Conservation (phyloP, 225 moss, liverwort and hornwort species). For the Bryum argenteum region DNA sequence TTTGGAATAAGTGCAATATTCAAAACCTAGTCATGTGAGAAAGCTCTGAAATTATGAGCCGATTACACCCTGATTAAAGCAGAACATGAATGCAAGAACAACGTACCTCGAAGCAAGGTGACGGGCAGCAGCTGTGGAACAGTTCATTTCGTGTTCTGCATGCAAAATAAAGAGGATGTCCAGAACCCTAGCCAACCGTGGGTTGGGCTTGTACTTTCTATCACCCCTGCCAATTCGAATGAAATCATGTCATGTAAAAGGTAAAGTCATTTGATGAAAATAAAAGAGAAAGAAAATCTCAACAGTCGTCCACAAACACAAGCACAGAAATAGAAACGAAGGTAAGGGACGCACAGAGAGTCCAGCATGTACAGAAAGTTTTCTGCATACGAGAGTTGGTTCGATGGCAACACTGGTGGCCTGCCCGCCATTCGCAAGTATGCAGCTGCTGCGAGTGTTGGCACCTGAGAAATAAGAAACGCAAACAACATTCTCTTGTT, state of each 20-base stretch:
- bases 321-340: constrained; percentile 7
- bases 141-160: constrained; percentile 99
- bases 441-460: constrained; percentile 83
- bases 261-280: constrained; percentile 7
- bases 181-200: constrained; percentile 79
- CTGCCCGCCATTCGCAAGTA: constrained; percentile 97
- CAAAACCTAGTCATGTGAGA: not conserved
- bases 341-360: constrained; percentile 61
- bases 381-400: constrained; percentile 81
- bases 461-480: constrained; percentile 54
- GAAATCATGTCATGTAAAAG: constrained; percentile 1
- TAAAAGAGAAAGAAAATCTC: constrained; percentile 1
- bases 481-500: not conserved
- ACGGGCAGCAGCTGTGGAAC: constrained; percentile 96
- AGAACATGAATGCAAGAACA: not conserved
- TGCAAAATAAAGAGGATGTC: constrained; percentile 96
- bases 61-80: not conserved
- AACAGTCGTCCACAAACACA: constrained; percentile 5
- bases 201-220: constrained; percentile 84
- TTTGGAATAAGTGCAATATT: constrained; percentile 18
- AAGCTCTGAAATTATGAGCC: not conserved
- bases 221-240: constrained; percentile 64
- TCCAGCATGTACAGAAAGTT: constrained; percentile 98
- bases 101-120: constrained; percentile 89
- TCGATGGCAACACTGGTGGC: constrained; percentile 77